Evolutionary conservation across 1,284 basidiomycete genomes (phyloP).

Genomic region (Earliella scabrosa): DNA sequence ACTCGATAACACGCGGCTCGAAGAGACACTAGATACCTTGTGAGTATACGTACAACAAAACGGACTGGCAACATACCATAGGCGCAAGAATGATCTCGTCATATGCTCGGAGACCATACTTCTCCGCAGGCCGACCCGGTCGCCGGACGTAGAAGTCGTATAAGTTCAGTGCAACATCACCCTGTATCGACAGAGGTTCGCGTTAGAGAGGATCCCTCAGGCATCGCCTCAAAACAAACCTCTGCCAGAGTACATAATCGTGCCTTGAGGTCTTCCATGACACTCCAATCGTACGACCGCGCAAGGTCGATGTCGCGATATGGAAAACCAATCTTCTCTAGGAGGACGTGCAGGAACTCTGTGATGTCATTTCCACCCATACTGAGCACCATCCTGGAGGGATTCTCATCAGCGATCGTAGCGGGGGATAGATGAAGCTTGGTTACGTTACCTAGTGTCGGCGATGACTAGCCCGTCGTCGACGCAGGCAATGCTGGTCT

Average conservation of each 20-base stretch:
- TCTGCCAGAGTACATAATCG: constrained; percentile 85
- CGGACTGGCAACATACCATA: constrained; percentile 63
- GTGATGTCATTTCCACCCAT: constrained; percentile 97
- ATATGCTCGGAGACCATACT: constrained; percentile 91
- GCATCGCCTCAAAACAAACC: constrained; percentile 57
- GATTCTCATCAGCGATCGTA: constrained; percentile 6
- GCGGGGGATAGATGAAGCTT: background rate
- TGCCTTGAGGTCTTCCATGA: constrained; percentile 89
- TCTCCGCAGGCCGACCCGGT: constrained; percentile 79
- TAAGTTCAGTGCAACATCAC: constrained; percentile 84
- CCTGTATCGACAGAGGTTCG: constrained; percentile 44
- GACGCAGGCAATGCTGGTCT: constrained; percentile 90
- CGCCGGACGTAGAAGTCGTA: constrained; percentile 89
- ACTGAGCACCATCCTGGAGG: constrained; percentile 75
- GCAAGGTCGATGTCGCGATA: constrained; percentile 84
- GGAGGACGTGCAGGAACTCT: constrained; percentile 81
- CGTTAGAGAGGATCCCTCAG: too few relatives aligned
- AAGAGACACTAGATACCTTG: constrained; percentile 74
- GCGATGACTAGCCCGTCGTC: constrained; percentile 92
- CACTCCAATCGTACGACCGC: constrained; percentile 81
- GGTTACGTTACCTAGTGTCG: constrained; percentile 75
- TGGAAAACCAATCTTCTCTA: constrained; percentile 86
- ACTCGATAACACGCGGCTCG: constrained; percentile 90
- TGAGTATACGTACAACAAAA: background rate
- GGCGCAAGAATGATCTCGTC: constrained; percentile 97